Base-by-base conservation (phyloP, 2,329 filamentous ascomycete species). In the Ceratocystis eucalypticola region DNA sequence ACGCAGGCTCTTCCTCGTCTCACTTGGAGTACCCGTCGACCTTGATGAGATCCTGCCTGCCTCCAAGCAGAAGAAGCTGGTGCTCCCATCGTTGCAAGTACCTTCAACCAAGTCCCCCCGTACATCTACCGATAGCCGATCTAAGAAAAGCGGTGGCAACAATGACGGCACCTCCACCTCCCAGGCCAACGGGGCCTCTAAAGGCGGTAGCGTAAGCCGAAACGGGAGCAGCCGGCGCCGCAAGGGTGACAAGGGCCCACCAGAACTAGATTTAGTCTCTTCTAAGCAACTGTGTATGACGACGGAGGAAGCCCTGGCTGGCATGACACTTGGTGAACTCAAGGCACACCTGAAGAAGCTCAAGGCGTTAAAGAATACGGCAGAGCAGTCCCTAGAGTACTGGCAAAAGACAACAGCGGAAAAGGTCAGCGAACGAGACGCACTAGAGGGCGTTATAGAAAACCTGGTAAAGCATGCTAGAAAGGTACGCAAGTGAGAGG, bases 21-120 rank as follows among this genome's bases (percentile, higher is more conserved):
- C 92, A 1, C 84, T 99, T 0, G 94, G 94, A 20, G 94, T 99
- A 0, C 94, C 94, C 1, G 91, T 99, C 57, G 94, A 99, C 72
- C 82, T 99, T 0, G 94, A 99, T 75, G 94, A 99, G 77, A 97
- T 99, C 66, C 83, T 99, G 6, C 94, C 94, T 0, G 92, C 93
- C 0, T 96, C 90, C 12, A 97, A 97, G 76, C 94, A 99, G 75
- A 97, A 97, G 82, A 97, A 97, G 74, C 86, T 99, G 20, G 83
- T 99, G 3, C 82, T 99, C 1, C 94, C 94, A 0, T 96, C 92
- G 5, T 86, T 94, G 20, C 95, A 91, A 41, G 84, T 92, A 44
- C 77, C 78, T 74, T 81, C 77, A 62, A 81, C 76, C 68, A 80
- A 74, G 64, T 87, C 78, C 30, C 80, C 79, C 44, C 78, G 82